Evolutionary conservation across 1,284 basidiomycete species (phyloP), one percentile per base, ranked within the genome.

Genomic region (Moniliophthora roreri): DNA sequence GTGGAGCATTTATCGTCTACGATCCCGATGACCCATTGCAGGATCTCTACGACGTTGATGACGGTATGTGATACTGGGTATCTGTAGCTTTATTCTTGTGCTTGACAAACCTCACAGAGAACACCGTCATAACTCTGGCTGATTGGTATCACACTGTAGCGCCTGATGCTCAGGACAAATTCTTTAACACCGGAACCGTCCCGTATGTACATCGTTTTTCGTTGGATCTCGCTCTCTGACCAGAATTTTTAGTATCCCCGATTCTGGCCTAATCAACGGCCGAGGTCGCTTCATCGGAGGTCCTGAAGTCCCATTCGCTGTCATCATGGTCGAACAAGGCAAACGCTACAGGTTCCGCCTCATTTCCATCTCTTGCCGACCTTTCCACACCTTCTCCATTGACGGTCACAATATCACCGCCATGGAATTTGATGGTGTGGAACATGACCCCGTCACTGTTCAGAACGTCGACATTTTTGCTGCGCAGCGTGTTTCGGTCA

Each of bases 331-430:
- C 21, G 60, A 63, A 32, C 53, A 57, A 11, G 69, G 69, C 10
- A 64, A 66, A 54, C 62, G 70, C 36, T 77, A 75, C 60, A 61
- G 69, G 28, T 64, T 75, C 51, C 70, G 85, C 15, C 58, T 88
- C 52, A 73, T 87, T 67, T 80, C 81, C 62, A 75, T 78, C 63
- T 68, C 77, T 26, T 74, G 73, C 55, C 62, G 67, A 21, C 69
- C 70, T 2, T 68, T 69, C 58, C 72, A 68, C 58, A 67, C 62
- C 0, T 73, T 79, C 60, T 74, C 75, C 9, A 72, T 81, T 55
- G 77, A 80, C 54, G 66, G 68, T 23, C 80, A 81, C 60, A 66
- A 67, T 16, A 63, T 80, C 59, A 73, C 69, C 2, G 63, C 78
- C 50, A 81, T 81, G 52, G 79, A 81, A 62, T 62, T 69, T 15